Conservation (phyloP, 225 moss, liverwort and hornwort genomes). For the Marchantia paleacea region DNA sequence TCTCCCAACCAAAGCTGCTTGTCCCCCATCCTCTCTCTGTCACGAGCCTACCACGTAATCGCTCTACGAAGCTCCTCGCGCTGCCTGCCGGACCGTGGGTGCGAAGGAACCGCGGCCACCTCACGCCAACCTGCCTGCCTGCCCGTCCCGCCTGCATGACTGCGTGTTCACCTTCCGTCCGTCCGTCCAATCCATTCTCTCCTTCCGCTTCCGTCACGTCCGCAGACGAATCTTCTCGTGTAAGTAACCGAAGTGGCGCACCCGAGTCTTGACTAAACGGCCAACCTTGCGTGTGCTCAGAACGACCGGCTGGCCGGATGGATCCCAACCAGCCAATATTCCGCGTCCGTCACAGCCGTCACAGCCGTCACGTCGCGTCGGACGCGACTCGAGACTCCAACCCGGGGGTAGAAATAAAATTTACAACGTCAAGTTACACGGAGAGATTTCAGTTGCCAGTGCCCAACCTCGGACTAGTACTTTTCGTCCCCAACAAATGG, state of each 20-base stretch:
- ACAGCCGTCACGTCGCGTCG: background rate
- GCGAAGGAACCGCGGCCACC: background rate
- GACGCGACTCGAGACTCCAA: background rate
- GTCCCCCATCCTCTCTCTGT: background rate
- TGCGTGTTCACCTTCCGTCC: background rate
- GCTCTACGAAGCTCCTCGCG: background rate
- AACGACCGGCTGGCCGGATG: background rate
- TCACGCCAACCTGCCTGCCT: background rate
- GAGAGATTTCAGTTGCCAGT: background rate
- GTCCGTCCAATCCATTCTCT: background rate
- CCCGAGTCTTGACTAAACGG: background rate
- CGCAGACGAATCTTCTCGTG: background rate
- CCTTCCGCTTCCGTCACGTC: background rate
- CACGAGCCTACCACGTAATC: background rate
- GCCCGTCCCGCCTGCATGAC: background rate
- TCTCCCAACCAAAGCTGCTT: background rate
- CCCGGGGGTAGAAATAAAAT: background rate
- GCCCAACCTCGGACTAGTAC: background rate
- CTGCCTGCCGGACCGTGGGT: background rate
- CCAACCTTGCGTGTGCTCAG: background rate
- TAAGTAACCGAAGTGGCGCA: background rate
- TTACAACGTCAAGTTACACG: no score
- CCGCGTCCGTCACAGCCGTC: background rate
- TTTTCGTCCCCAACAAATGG: slow-evolving; percentile 8
- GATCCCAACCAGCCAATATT: background rate